Evolutionary conservation across 1,139 yeast genomes (phyloP).

Genomic region (Scheffersomyces parashehatae): DNA sequence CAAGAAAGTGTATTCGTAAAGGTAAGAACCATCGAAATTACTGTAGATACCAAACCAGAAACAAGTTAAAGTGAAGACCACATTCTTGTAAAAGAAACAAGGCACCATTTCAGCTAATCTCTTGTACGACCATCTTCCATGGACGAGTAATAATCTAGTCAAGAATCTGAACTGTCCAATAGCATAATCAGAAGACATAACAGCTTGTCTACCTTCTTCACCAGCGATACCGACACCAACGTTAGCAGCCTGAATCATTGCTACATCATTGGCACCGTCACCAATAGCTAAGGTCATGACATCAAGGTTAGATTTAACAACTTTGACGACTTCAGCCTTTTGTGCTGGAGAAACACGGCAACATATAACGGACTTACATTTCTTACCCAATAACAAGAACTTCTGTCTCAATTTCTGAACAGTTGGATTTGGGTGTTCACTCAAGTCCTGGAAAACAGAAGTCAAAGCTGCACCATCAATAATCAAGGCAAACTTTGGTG

Average conservation of each 20-base stretch:
- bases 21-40: constrained; percentile 61
- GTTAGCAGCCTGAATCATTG: constrained; percentile 68
- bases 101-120: constrained; percentile 66
- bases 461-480: constrained; percentile 59
- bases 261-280: constrained; percentile 70
- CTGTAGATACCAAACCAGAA: constrained; percentile 63
- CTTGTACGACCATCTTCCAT: constrained; percentile 67
- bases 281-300: constrained; percentile 71
- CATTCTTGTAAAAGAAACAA: constrained; percentile 63
- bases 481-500: constrained; percentile 47
- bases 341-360: constrained; percentile 69
- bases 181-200: constrained; percentile 69
- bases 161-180: constrained; percentile 62
- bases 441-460: constrained; percentile 34
- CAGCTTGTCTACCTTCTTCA: constrained; percentile 69
- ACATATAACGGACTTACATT: constrained; percentile 61
- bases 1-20: constrained; percentile 61
- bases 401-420: constrained; percentile 28
- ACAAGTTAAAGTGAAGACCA: constrained; percentile 58
- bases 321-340: constrained; percentile 56
- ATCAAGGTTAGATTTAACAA: constrained; percentile 50
- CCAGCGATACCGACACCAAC: constrained; percentile 71
- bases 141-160: constrained; percentile 55
- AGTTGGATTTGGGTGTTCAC: constrained; percentile 9
- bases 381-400: constrained; percentile 56